Conservation (phyloP, 805 yeast species). For the Pichia membranifaciens region DNA sequence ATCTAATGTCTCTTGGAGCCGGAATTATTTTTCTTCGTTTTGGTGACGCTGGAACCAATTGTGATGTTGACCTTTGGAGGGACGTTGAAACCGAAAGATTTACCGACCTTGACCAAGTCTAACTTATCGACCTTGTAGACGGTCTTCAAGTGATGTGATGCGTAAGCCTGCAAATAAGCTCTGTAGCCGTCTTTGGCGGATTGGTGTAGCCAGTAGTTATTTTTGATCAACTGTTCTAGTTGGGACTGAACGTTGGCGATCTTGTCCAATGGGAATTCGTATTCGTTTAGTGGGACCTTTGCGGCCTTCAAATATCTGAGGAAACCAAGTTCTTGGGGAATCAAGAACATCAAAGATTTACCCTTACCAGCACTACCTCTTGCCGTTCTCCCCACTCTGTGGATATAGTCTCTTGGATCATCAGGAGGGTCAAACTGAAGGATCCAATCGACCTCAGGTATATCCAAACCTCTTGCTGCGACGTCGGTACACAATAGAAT, state of each 20-base stretch:
- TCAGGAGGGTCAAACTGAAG: conserved; percentile 99
- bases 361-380: conserved; percentile 89
- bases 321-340: conserved; percentile 92
- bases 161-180: conserved; percentile 93
- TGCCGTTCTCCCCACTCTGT: conserved; percentile 98
- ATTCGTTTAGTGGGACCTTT: conserved; percentile 95
- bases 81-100: conserved; percentile 86
- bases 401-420: conserved; percentile 98
- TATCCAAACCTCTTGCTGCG: conserved; percentile 98
- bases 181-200: conserved; percentile 97
- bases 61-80: conserved; percentile 97
- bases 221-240: conserved; percentile 81
- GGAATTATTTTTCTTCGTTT: conserved; percentile 12
- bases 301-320: conserved; percentile 92
- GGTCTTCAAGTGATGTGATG: conserved; percentile 92
- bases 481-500: conserved; percentile 94
- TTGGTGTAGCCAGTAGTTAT: conserved; percentile 91
- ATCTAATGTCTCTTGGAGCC: not conserved
- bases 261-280: conserved; percentile 89
- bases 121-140: conserved; percentile 95
- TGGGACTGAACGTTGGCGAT: conserved; percentile 96
- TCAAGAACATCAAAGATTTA: conserved; percentile 88
- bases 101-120: conserved; percentile 91
- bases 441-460: conserved; percentile 98
- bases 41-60: conserved; percentile 73